Base-by-base conservation (phyloP, 192 early-diverging fungal species). In the Podila epicladia region DNA sequence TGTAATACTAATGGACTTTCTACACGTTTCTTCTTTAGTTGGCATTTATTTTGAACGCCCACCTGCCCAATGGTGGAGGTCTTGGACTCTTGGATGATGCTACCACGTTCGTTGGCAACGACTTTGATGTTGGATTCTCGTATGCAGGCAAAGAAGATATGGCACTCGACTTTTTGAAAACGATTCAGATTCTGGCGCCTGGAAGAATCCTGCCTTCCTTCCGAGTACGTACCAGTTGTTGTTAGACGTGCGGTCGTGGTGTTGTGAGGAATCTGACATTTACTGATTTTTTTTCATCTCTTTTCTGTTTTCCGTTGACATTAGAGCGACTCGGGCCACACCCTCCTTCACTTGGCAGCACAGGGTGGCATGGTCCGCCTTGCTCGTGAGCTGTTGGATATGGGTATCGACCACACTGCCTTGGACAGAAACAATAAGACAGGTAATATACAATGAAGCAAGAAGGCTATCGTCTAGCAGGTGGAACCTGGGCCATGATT, bases 391-490 rank as follows among this genome's bases (percentile, higher is more conserved):
- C 67, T 80, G 1, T 22, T 80, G 9, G 71, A 53, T 37, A 80
- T 80, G 77, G 77, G 77, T 45, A 80, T 80, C 11, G 77, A 80
- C 28, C 77, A 80, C 32, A 80, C 77, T 26, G 71, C 71, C 4
- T 26, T 80, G 57, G 77, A 80, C n/a, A 73, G 77, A 48, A 80
- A 80, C 58, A 80, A 73, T 49, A 80, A 80, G 71, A 73, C 77
- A 33, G 77, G 77, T 80, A 73, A 58, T 45, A 17, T 4, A 8
- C 41, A 8, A 45, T 12, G 9, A 13, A 41, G 11, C 38, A 9
- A 7, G 6, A 8, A 3, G 37, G 37, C 32, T 9, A 38, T 38
- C 37, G 12, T 13, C 11, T 41, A 12, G 9, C 38, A 41, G 9
- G 38, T 41, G 38, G 38, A 41, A 41, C 13, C 3, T 45, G 1